Evolutionary conservation across 306 rosid species (phyloP), one percentile per base, ranked within the genome.

Genomic region (Medicago arabica): DNA sequence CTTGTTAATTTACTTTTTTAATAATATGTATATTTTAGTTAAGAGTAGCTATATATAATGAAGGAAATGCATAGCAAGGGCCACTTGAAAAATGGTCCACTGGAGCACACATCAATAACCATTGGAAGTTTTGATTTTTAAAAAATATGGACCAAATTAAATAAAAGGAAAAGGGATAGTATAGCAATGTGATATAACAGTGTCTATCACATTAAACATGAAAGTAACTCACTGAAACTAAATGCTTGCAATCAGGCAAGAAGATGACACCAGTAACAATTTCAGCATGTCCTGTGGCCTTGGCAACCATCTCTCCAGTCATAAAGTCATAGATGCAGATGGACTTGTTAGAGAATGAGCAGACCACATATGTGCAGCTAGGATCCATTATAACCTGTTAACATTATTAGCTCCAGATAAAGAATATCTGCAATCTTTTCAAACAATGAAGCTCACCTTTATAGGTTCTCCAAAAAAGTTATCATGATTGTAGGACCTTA

Each of bases 201-300:
- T 28, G 31, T 28, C 4, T 28, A 4, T 28, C 31, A 28, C 31
- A 28, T 71, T 57, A 73, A 80, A 61, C 74, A 72, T 18, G 23
- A 61, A 72, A 61, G 69, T 49, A 78, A 79, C 93, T 88, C 76
- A 91, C 93, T 12, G 92, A 89, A 77, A 91, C 81, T 72, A 91
- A 84, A 70, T 84, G 94, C 85, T 86, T 87, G 90, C 89, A 89
- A 62, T 91, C 97, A 15, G 93, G 90, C 85, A 88, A 84, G 83
- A 91, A 89, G 82, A 91, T 81, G 83, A 84, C 85, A 67, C 97
- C 97, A 67, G 97, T 91, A 49, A 91, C 84, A 80, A 91, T 81
- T 83, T 91, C 97, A 82, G 92, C 89, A 78, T 91, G 97, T 67
- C 93, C 93, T 61, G 73, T 76, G 67, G 90, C 92, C 79, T 84